phyloP scores from a whole-genome alignment of 345 rosid genomes.

The Bruguiera parviflora region DNA sequence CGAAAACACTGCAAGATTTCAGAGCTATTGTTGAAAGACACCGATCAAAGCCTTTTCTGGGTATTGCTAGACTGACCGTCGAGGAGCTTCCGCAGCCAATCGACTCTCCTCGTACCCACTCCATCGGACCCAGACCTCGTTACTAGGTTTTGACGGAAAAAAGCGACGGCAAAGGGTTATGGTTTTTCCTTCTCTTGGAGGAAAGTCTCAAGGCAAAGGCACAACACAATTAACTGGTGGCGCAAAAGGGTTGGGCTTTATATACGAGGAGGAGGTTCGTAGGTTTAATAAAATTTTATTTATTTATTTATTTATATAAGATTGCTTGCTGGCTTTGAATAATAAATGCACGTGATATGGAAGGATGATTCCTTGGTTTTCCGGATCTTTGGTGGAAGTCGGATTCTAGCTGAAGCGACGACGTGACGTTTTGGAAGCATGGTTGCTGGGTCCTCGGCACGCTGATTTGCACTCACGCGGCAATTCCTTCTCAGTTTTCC shows the following conservation, averaged over 20 bases:
- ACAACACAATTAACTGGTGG: constrained; percentile 1
- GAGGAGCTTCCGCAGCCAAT: constrained; percentile 33
- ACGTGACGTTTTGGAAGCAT: too few relatives aligned
- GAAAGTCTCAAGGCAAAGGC: neutral
- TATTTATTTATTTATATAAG: neutral
- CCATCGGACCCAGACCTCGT: constrained; percentile 12
- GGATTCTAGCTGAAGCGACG: too few relatives aligned
- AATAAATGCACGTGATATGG: constrained; percentile 54
- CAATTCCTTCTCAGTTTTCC: too few relatives aligned
- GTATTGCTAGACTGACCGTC: constrained; percentile 20
- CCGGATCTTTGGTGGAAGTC: too few relatives aligned
- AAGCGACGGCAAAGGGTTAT: neutral
- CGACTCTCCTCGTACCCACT: constrained; percentile 31
- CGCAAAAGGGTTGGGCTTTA: neutral
- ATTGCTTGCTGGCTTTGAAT: neutral
- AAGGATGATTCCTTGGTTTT: constrained; percentile 20
- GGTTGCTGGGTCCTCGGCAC: too few relatives aligned
- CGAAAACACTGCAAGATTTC: constrained; percentile 21
- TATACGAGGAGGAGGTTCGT: neutral
- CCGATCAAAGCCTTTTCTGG: neutral
- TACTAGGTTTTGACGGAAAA: neutral
- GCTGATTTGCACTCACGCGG: too few relatives aligned
- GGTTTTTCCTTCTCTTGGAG: neutral
- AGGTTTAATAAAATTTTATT: neutral
- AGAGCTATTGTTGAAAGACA: constrained; percentile 25